Evolutionary conservation across 192 early-diverging fungal genomes (phyloP), one percentile per base, ranked within the genome.

Genomic region (Chytriomyces sp.): DNA sequence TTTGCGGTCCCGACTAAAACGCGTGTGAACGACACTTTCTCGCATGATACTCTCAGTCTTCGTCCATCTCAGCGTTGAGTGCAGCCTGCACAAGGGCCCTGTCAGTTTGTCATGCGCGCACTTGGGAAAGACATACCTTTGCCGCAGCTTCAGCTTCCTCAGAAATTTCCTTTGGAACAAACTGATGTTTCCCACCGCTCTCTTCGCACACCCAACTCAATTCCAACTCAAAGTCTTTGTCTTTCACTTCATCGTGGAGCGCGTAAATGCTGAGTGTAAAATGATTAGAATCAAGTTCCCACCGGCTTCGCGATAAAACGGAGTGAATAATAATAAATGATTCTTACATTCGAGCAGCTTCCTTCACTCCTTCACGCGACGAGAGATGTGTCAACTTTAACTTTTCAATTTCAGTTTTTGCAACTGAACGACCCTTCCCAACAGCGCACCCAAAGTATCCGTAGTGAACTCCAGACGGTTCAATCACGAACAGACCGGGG

Each of bases 371-470:
- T 69, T 98, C 93, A 44, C 90, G 90, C 70, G 85, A 84, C 16
- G 90, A 89, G 83, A 99, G 82, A 57, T 94, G 89, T n/a, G 86
- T 84, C 46, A 98, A 82, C 67, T 98, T 94, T 49, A 99, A 86
- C 84, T 98, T 99, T 75, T 99, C 98, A 75, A 99, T 91, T 82
- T 98, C 98, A n/a, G 98, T 97, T 85, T 97, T 98, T 67, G 97
- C 98, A 23, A 94, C 92, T 78, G 95, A 93, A 77, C 94, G 92
- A 64, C 97, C 97, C 86, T 99, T 99, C 75, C 98, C 98, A 67
- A 94, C 89, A 44, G 97, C 98, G 79, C 92, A 94, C 13, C 93
- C 98, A 79, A 91, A 92, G 82, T 97, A 98, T 20, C 96, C 98
- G 88, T 94, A 94, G 83, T 93, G 97, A 69, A 96, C 86, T 73